Evolutionary conservation across 176 grass and related monocot genomes (phyloP), one percentile per base, ranked within the genome.

Genomic region (Ananas comosus): DNA sequence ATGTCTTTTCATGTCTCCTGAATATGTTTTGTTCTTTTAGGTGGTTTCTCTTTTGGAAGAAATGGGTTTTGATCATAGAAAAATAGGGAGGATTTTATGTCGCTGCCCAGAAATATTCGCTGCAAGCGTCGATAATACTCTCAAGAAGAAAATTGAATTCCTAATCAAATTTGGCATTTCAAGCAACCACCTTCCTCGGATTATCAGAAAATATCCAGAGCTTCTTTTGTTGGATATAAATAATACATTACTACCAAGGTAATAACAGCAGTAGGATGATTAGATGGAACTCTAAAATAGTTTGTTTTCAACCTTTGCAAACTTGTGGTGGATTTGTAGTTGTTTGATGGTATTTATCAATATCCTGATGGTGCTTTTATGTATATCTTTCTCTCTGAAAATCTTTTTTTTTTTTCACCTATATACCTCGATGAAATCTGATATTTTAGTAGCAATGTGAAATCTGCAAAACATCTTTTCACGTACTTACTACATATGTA

Each of bases 181-280:
- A 11, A 72, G 72, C n/a, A 14, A 67, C 47, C 64, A 88, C 9
- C 79, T 96, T 80, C 88, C 69, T 81, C 76, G 86, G 53, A 78
- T 91, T 58, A 80, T 96, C 75, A 89, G 59, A 78, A 96, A 96
- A 73, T 96, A 89, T 79, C 88, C 86, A 2, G 92, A 96, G 64
- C n/a, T 92, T 68, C 71, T 96, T 54, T 68, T 96, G 71, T 87
- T 92, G 73, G 92, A 96, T 68, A 85, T 79, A 21, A 73, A 85
- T 76, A 53, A 4, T 68, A 89, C 78, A 68, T 24, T 96, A 61
- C 79, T 92, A 9, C 81, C 88, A 54, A 96, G 88, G 92, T 96
- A 89, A 70, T 65, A 6, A 12, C 13, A 65, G 14, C 73, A 82
- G 50, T 63, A 18, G 16, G 5, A 18, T 18, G 12, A 61, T 18